Conservation (phyloP, 371 early-diverging fungal species). For the Smittium mucronatum region DNA sequence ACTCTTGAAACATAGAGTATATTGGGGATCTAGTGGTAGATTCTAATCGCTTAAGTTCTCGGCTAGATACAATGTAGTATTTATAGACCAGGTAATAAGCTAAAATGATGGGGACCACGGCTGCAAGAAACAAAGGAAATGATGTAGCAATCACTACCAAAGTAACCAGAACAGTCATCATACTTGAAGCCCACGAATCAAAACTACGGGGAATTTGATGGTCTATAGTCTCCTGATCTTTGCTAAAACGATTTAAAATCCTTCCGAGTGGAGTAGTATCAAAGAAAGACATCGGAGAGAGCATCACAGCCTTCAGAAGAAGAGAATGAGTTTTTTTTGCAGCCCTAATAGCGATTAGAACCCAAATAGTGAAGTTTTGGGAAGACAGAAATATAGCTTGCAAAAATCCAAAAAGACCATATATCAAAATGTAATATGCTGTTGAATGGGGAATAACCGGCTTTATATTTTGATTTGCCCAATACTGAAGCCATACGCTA, state of each 20-base stretch:
- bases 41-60: constrained; percentile 80
- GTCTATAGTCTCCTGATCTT: constrained; percentile 75
- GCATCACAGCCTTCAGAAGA: constrained; percentile 25
- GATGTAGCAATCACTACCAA: constrained; percentile 24
- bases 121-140: constrained; percentile 44
- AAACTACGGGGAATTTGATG: constrained; percentile 45
- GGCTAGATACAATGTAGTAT: constrained; percentile 53
- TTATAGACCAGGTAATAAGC: constrained; percentile 41
- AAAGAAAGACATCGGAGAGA: constrained; percentile 81
- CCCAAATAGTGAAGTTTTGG: constrained; percentile 65
- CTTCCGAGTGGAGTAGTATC: constrained; percentile 82
- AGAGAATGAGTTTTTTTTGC: constrained; percentile 42
- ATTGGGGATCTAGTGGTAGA: constrained; percentile 64
- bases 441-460: constrained; percentile 7
- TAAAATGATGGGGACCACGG: constrained; percentile 17
- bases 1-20: constrained; percentile 63
- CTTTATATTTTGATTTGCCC: constrained; percentile 40
- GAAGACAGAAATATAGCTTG: constrained; percentile 49
- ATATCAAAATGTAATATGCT: constrained; percentile 54
- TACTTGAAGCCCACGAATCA: constrained; percentile 25
- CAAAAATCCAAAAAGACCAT: constrained; percentile 63
- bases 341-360: constrained; percentile 65
- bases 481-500: constrained; percentile 60
- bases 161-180: constrained; percentile 15
- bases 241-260: constrained; percentile 74